Percentiles rank a stretch among this genome's conserved stretches.
Conservation (phyloP, 352 stramenopile species). For the Phytophthora brassicae region DNA sequence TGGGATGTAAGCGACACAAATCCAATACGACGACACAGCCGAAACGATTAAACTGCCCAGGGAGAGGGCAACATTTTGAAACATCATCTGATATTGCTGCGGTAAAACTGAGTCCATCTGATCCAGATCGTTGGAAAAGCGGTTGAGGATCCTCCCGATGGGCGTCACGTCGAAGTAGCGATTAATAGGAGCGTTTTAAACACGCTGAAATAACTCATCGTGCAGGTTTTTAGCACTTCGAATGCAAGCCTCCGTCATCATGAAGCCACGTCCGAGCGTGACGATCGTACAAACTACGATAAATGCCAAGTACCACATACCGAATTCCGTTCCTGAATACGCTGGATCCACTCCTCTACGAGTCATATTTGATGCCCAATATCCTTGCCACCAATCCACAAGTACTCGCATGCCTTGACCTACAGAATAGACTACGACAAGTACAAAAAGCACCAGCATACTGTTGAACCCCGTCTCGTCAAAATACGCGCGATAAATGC, state of each 20-base stretch:
- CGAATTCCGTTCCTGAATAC: constrained; percentile 16
- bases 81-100: constrained; percentile 38
- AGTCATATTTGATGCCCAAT: constrained; percentile 34
- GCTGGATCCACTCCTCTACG: constrained; percentile 16
- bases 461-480: constrained; percentile 23
- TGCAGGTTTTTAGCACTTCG: constrained; percentile 31
- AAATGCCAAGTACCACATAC: constrained; percentile 37
- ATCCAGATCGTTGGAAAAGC: constrained; percentile 52
- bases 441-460: constrained; percentile 6
- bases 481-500: constrained; percentile 33
- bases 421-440: constrained; percentile 8
- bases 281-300: constrained; percentile 21
- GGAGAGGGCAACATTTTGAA: constrained; percentile 23
- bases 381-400: constrained; percentile 33
- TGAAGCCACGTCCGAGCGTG: constrained; percentile 19
- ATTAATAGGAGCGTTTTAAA: constrained; percentile 43
- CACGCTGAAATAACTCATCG: constrained; percentile 37
- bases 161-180: constrained; percentile 55
- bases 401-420: constrained; percentile 23
- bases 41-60: constrained; percentile 21
- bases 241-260: constrained; percentile 27
- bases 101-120: constrained; percentile 39
- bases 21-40: constrained; percentile 24
- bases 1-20: constrained; percentile 19
- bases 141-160: constrained; percentile 45